Percentiles rank a stretch among this genome's conserved stretches.
These are phyloP conservation scores for Candida jianshihensis DNA, from an alignment of 805 yeast genomes.

Conservation along the genomic window DNA sequence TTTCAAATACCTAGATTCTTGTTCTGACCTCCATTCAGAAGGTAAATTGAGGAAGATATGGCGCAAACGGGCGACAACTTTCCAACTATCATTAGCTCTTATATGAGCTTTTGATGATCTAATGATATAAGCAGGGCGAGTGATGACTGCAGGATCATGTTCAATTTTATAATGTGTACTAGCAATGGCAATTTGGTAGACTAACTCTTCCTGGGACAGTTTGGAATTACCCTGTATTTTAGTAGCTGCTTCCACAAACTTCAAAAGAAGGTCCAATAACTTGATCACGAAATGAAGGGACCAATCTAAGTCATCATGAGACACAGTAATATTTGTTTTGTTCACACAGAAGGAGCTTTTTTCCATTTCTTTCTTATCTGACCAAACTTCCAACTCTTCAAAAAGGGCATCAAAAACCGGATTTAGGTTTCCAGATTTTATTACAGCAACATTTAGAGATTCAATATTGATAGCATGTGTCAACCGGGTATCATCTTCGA, in stretches of 20 bases:
- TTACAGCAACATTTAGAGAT: slow-evolving; percentile 2
- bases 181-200: slow-evolving; percentile 39
- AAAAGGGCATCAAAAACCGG: slow-evolving; percentile 4
- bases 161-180: slow-evolving; percentile 47
- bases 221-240: slow-evolving; percentile 7
- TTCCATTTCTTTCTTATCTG: slow-evolving; percentile 7
- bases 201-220: slow-evolving; percentile 26
- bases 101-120: slow-evolving; percentile 69
- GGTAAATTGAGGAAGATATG: slow-evolving; percentile 64
- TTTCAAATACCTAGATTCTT: slow-evolving; percentile 25
- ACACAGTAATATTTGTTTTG: slow-evolving; percentile 25
- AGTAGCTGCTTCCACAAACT: slow-evolving; percentile 7
- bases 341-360: slow-evolving; percentile 21
- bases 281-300: slow-evolving; percentile 16
- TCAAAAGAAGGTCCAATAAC: slow-evolving; percentile 5
- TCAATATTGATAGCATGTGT: slow-evolving; percentile 14
- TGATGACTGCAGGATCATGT: slow-evolving; percentile 84
- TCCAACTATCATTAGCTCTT: slow-evolving; percentile 83
- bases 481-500: slow-evolving; percentile 9
- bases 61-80: slow-evolving; percentile 68
- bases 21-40: slow-evolving; percentile 34
- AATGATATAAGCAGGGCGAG: slow-evolving; percentile 80
- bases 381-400: slow-evolving; percentile 28
- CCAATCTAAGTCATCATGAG: slow-evolving; percentile 31
- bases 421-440: not conserved